Conservation (phyloP, 305 asterid genomes). For the Solanum aculeatissimum region DNA sequence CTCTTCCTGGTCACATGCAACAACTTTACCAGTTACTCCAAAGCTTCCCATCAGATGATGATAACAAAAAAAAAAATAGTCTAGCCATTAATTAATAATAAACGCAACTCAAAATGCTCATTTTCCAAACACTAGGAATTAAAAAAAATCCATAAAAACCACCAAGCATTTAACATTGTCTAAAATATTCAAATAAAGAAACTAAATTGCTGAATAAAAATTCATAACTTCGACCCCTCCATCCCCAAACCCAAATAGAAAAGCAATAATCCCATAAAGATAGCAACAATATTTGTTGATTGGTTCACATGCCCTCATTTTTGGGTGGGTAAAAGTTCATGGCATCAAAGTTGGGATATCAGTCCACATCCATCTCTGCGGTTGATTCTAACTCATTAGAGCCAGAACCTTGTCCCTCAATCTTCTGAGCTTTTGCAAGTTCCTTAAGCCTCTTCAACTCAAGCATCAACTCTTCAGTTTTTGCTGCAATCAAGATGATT, state of each 20-base stretch:
- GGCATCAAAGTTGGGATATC: background rate
- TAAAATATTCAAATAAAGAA: background rate
- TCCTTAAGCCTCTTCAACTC: constrained; percentile 14
- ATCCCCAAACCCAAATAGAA: background rate
- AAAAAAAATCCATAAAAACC: background rate
- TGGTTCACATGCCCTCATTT: background rate
- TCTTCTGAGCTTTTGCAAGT: background rate
- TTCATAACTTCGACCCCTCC: background rate
- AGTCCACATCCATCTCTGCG: background rate
- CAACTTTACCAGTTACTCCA: too few relatives aligned
- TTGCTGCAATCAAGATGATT: background rate
- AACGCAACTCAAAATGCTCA: background rate
- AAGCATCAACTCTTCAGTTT: constrained; percentile 4
- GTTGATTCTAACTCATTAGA: background rate
- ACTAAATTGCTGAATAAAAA: background rate
- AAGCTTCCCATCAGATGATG: too few relatives aligned
- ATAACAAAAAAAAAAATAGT: too few relatives aligned
- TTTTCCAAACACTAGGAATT: background rate
- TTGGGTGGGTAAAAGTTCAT: background rate
- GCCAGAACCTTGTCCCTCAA: background rate
- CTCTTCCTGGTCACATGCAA: too few relatives aligned
- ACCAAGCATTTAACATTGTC: background rate
- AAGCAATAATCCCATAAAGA: background rate
- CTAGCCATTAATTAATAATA: too few relatives aligned
- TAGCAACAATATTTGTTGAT: background rate